phyloP scores from a whole-genome alignment of 257 asterid genomes.

The Verbena officinalis region DNA sequence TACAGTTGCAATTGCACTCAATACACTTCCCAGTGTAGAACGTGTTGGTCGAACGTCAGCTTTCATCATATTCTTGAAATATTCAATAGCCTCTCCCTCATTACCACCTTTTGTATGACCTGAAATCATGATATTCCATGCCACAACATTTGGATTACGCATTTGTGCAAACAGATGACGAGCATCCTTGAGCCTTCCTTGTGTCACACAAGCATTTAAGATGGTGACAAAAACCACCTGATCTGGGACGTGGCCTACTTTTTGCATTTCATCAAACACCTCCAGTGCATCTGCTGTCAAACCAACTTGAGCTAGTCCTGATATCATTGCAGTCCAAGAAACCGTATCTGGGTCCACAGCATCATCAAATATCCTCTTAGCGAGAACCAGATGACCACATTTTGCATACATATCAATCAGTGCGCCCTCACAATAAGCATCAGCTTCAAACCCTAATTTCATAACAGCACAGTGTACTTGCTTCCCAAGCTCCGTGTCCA shows the following conservation, averaged over 20 bases:
- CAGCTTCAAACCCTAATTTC: constrained; percentile 55
- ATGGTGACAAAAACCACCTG: constrained; percentile 70
- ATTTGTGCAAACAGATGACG: constrained; percentile 53
- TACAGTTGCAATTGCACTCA: constrained; percentile 70
- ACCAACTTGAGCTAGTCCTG: constrained; percentile 73
- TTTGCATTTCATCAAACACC: constrained; percentile 65
- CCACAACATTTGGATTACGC: constrained; percentile 64
- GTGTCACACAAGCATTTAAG: constrained; percentile 61
- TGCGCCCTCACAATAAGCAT: constrained; percentile 72
- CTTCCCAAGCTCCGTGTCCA: constrained; percentile 50
- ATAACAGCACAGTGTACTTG: constrained; percentile 59
- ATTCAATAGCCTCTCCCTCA: constrained; percentile 58
- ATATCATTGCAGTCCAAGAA: constrained; percentile 87
- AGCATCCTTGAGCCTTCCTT: constrained; percentile 74
- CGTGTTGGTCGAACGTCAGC: constrained; percentile 73
- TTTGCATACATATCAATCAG: constrained; percentile 87
- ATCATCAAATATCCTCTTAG: constrained; percentile 67
- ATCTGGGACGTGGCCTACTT: constrained; percentile 60
- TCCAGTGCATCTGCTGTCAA: constrained; percentile 55
- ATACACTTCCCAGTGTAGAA: constrained; percentile 79
- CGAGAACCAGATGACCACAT: constrained; percentile 56
- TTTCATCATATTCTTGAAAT: constrained; percentile 61
- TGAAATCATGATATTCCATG: constrained; percentile 91
- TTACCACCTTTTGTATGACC: constrained; percentile 71
- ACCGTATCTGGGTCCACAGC: constrained; percentile 56